Evolutionary conservation across 257 asterid species (phyloP).

Genomic region (Henckelia pumila): DNA sequence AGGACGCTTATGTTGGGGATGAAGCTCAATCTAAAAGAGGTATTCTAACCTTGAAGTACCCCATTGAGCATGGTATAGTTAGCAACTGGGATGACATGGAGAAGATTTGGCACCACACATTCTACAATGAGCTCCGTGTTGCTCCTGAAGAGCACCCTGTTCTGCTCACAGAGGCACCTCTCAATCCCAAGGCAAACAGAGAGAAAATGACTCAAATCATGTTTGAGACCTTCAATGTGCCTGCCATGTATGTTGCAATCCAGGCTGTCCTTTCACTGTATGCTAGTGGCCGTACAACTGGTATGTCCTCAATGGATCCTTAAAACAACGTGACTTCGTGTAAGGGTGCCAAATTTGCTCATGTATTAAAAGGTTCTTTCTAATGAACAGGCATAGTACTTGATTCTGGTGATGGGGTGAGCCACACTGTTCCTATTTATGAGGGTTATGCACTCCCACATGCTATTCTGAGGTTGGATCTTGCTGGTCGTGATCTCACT

Average conservation of each 20-base stretch:
- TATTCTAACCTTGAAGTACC: conserved; percentile 38
- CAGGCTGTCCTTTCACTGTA: conserved; percentile 45
- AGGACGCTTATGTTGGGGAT: too few species aligned
- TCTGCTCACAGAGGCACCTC: conserved; percentile 44
- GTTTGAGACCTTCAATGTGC: too few species aligned
- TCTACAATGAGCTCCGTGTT: conserved; percentile 45
- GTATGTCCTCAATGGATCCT: conserved; percentile 20
- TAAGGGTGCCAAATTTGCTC: not conserved
- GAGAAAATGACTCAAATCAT: too few species aligned
- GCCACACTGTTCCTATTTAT: conserved; percentile 44
- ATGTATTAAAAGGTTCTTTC: not conserved
- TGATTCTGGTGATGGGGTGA: conserved; percentile 37
- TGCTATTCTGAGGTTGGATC: conserved; percentile 40
- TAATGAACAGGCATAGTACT: conserved; percentile 34
- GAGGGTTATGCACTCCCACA: conserved; percentile 49
- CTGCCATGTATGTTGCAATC: conserved; percentile 47
- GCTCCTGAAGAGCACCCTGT: conserved; percentile 47
- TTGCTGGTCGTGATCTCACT: conserved; percentile 47
- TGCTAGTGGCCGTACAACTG: conserved; percentile 49
- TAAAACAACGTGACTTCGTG: not conserved
- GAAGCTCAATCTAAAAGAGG: conserved; percentile 44
- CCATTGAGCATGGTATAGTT: conserved; percentile 42
- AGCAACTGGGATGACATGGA: conserved; percentile 54
- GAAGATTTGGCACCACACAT: conserved; percentile 48
- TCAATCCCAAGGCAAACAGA: too few species aligned